phyloP scores from a whole-genome alignment of 306 rosid genomes.

The Urtica urens region DNA sequence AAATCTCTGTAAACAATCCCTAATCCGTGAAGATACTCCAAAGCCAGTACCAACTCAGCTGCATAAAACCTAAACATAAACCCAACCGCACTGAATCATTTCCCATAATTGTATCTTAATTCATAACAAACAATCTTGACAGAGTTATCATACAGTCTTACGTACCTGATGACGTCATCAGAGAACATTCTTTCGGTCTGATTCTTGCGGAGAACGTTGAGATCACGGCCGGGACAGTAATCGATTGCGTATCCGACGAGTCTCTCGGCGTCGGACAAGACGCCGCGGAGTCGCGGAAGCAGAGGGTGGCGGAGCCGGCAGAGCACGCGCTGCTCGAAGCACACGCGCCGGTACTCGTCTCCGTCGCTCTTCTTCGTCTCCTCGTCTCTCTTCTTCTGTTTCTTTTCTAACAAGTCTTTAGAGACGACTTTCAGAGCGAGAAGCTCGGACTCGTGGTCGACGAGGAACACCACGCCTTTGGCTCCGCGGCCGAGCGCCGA shows the following conservation, averaged over 20 bases:
- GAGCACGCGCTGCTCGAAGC: constrained; percentile 63
- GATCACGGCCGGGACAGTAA: constrained; percentile 76
- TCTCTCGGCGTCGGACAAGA: constrained; percentile 36
- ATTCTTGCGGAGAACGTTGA: constrained; percentile 43
- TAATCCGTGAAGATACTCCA: constrained; percentile 67
- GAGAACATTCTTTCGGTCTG: constrained; percentile 66
- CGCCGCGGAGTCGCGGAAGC: constrained; percentile 53
- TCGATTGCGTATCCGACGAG: constrained; percentile 57
- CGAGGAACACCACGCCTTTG: constrained; percentile 73
- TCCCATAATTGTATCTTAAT: background rate
- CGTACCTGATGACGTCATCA: constrained; percentile 58
- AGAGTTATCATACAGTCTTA: too few relatives aligned
- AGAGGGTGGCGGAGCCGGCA: constrained; percentile 55
- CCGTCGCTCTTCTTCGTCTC: background rate
- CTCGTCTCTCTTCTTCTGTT: constrained; percentile 8
- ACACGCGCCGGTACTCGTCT: constrained; percentile 37
- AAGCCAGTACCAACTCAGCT: constrained; percentile 61
- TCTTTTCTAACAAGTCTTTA: constrained; percentile 40
- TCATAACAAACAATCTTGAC: background rate
- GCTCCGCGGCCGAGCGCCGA: constrained; percentile 93
- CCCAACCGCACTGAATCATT: background rate
- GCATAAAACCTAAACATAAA: constrained; percentile 56
- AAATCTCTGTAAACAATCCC: constrained; percentile 83
- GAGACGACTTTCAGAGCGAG: constrained; percentile 69
- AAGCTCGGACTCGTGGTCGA: constrained; percentile 19